phyloP scores from a whole-genome alignment of 2,329 filamentous ascomycete species.

The Monosporascus cannonballus region DNA sequence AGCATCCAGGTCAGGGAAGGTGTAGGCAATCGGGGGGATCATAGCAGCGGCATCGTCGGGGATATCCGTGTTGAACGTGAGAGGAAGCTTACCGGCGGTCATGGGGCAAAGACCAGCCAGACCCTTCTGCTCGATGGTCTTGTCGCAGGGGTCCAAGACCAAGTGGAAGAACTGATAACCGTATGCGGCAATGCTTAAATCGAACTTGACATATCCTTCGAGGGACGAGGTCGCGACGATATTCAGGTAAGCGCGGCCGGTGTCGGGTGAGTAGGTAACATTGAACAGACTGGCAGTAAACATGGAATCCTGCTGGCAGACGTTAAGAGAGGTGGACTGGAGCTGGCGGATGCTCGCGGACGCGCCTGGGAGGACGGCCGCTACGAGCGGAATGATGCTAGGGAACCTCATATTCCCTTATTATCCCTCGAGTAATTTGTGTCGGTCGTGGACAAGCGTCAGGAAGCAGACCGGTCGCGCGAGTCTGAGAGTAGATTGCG shows the following conservation, averaged over 20 bases:
- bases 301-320: conserved; percentile 76
- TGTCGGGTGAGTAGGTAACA: conserved; percentile 70
- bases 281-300: conserved; percentile 89
- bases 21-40: conserved; percentile 75
- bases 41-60: conserved; percentile 46
- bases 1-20: conserved; percentile 76
- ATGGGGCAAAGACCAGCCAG: conserved; percentile 83
- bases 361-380: conserved; percentile 39
- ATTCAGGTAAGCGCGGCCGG: conserved; percentile 65
- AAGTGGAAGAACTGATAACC: conserved; percentile 66
- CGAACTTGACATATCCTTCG: conserved; percentile 73
- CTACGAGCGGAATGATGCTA: conserved; percentile 37
- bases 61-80: conserved; percentile 62
- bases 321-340: conserved; percentile 74
- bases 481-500: neutral
- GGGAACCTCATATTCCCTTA: conserved; percentile 40
- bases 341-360: conserved; percentile 60
- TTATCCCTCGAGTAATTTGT: too few species aligned
- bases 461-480: neutral
- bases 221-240: conserved; percentile 79
- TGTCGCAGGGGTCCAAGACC: conserved; percentile 68
- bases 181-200: conserved; percentile 73
- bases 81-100: conserved; percentile 74
- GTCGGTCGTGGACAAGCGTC: too few species aligned
- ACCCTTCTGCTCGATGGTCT: conserved; percentile 29